Conservation (phyloP, 192 early-diverging fungal species). For the Diversispora eburnea region DNA sequence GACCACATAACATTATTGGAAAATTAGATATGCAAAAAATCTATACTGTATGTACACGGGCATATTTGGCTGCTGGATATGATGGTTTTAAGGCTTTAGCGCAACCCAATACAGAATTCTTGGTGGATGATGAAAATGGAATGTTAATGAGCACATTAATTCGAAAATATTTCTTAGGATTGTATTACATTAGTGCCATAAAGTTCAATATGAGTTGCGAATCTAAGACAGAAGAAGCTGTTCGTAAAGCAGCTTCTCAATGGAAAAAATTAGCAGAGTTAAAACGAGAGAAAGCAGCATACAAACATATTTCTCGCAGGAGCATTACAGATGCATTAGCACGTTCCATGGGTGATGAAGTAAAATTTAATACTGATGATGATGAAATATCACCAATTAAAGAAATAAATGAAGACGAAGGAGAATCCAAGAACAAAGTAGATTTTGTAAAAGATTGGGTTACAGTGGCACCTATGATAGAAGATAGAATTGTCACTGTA, state of each 20-base stretch:
- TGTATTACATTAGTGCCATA: conserved; percentile 58
- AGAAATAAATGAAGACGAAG: conserved; percentile 38
- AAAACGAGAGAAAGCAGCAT: conserved; percentile 13
- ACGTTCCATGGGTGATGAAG: conserved; percentile 27
- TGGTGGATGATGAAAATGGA: conserved; percentile 64
- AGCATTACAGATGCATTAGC: conserved; percentile 30
- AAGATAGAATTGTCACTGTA: conserved; percentile 46
- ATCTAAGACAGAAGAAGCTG: conserved; percentile 14
- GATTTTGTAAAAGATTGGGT: conserved; percentile 54
- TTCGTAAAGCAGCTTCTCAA: conserved; percentile 7
- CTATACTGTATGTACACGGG: conserved; percentile 56
- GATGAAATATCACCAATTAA: conserved; percentile 32
- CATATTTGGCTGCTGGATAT: conserved; percentile 60
- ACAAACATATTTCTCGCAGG: conserved; percentile 14
- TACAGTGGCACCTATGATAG: conserved; percentile 48
- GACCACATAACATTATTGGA: conserved; percentile 31
- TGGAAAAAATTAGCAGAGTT: conserved; percentile 24
- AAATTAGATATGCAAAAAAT: conserved; percentile 45
- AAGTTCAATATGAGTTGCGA: conserved; percentile 34
- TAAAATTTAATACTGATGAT: conserved; percentile 40
- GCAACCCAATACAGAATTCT: conserved; percentile 35
- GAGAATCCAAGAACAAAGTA: conserved; percentile 31
- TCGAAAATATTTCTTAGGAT: conserved; percentile 55
- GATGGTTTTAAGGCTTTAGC: conserved; percentile 55
- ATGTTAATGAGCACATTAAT: conserved; percentile 53